These are phyloP conservation scores for Gynochthodes officinalis DNA, from an alignment of 257 asterid species.

Conservation along the genomic window DNA sequence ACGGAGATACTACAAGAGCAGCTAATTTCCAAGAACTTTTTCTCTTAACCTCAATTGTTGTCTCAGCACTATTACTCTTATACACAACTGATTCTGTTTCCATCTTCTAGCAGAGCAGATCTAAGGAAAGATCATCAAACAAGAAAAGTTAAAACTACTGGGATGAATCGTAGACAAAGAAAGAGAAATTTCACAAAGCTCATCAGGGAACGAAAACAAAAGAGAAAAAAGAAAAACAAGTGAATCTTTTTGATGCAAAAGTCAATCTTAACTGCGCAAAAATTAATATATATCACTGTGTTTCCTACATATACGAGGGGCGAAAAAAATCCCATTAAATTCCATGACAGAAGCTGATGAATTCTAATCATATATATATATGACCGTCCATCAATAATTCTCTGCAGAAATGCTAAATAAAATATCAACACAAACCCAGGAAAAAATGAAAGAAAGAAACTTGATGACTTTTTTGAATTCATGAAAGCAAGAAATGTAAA, in stretches of 20 bases:
- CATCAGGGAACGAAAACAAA: slow-evolving; percentile 28
- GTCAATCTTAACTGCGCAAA: slow-evolving; percentile 25
- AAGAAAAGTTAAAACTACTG: slow-evolving; percentile 15
- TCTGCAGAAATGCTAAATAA: not conserved
- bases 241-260: slow-evolving; percentile 26
- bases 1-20: slow-evolving; percentile 12
- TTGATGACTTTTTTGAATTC: not conserved
- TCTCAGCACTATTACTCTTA: slow-evolving; percentile 9
- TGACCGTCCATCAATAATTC: slow-evolving; percentile 5
- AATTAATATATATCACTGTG: slow-evolving; percentile 4
- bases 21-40: slow-evolving; percentile 13
- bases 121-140: slow-evolving; percentile 31
- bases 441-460: not conserved
- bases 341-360: slow-evolving; percentile 22
- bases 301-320: slow-evolving; percentile 6
- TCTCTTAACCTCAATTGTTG: slow-evolving; percentile 25
- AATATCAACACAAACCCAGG: not conserved
- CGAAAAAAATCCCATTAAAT: slow-evolving; percentile 8
- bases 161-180: slow-evolving; percentile 12
- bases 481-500: not conserved
- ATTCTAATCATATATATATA: slow-evolving; percentile 14
- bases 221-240: slow-evolving; percentile 26
- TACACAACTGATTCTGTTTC: slow-evolving; percentile 7
- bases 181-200: slow-evolving; percentile 23
- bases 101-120: slow-evolving; percentile 30